Percentiles rank a stretch among this genome's conserved stretches.
phyloP scores from a whole-genome alignment of 345 rosid species.

The Eucalyptus microcorys region DNA sequence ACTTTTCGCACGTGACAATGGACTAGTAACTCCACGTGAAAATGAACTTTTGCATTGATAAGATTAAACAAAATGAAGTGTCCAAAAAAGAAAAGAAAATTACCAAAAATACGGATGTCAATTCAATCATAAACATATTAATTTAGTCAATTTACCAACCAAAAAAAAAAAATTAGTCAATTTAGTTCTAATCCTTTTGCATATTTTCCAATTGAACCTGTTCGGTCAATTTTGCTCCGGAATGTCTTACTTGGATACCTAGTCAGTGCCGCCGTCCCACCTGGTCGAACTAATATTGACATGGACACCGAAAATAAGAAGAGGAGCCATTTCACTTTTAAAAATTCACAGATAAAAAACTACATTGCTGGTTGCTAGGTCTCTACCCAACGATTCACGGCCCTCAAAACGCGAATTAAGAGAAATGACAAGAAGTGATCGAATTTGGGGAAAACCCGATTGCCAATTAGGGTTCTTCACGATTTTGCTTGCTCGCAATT shows the following conservation, averaged over 20 bases:
- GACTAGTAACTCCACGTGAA: not conserved
- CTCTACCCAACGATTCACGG: too few species aligned
- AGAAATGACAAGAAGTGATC: not conserved
- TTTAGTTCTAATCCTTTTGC: not conserved
- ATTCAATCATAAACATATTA: not conserved
- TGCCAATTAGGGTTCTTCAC: not conserved
- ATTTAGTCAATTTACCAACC: too few species aligned
- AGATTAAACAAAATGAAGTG: not conserved
- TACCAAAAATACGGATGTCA: fast-evolving
- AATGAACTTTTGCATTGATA: not conserved
- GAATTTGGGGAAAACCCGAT: not conserved
- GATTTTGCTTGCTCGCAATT: not conserved
- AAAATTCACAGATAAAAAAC: not conserved
- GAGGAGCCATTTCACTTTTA: not conserved
- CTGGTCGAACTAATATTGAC: fast-evolving
- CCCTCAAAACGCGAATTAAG: too few species aligned
- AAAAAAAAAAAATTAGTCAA: not conserved
- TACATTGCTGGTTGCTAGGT: not conserved
- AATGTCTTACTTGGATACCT: not conserved
- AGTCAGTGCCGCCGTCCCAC: fast-evolving
- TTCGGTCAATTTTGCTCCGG: fast-evolving
- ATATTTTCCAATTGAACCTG: not conserved
- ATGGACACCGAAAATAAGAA: not conserved
- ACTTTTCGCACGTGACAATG: not conserved
- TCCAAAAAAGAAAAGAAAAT: not conserved